phyloP scores from a whole-genome alignment of 768 basidiomycete species.

The Clathrus columnatus region DNA sequence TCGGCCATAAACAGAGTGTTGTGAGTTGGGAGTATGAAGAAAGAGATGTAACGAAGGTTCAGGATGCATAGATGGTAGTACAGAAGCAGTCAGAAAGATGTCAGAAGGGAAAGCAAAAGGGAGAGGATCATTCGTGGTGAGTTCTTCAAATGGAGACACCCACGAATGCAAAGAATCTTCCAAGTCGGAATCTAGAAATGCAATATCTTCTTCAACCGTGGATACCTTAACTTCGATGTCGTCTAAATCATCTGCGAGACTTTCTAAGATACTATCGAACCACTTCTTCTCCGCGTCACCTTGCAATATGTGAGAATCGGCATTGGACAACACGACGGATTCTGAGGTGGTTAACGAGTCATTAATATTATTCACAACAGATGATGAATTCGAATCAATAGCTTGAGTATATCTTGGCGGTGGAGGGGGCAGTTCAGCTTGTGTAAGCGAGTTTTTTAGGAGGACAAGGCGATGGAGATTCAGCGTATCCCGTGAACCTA shows the following conservation, averaged over 20 bases:
- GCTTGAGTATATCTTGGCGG: conserved; percentile 31
- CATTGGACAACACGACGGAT: conserved; percentile 22
- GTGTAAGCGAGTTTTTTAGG: conserved; percentile 73
- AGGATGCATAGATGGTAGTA: conserved; percentile 4
- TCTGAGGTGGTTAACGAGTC: conserved; percentile 31
- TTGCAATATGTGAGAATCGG: conserved; percentile 18
- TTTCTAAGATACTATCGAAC: conserved; percentile 75
- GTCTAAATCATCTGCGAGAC: conserved; percentile 53
- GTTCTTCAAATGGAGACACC: not conserved
- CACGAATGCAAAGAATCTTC: conserved; percentile 2
- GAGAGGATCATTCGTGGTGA: not conserved
- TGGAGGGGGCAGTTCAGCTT: conserved; percentile 23
- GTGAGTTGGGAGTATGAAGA: conserved; percentile 39
- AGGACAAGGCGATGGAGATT: conserved; percentile 84
- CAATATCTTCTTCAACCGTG: conserved; percentile 50
- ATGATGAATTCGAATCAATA: conserved; percentile 14
- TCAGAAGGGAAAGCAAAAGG: conserved; percentile 2
- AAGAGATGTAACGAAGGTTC: conserved; percentile 31
- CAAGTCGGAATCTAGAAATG: conserved; percentile 36
- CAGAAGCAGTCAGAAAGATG: conserved; percentile 3
- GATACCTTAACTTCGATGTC: conserved; percentile 39
- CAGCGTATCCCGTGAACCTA: conserved; percentile 48
- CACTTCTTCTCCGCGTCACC: conserved; percentile 63
- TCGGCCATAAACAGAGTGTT: conserved; percentile 51
- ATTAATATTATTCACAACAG: conserved; percentile 24